Percentiles rank a stretch among this genome's conserved stretches.
Conservation (phyloP, 2,329 filamentous ascomycete species). For the Colletotrichum lindemuthianum region DNA sequence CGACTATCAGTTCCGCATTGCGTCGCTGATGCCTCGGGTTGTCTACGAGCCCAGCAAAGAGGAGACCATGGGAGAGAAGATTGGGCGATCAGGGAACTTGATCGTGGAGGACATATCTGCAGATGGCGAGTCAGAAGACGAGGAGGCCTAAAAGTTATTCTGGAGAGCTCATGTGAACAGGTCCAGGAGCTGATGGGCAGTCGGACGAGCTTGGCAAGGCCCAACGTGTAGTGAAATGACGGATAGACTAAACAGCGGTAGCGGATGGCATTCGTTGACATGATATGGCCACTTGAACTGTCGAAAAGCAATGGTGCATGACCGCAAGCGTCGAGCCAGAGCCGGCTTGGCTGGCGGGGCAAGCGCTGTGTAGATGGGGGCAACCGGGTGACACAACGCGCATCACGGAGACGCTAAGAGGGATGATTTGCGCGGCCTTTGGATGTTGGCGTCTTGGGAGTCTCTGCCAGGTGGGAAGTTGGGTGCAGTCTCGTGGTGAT, state of each 20-base stretch:
- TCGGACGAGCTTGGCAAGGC: background rate
- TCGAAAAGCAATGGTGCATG: background rate
- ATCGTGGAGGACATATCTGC: constrained; percentile 79
- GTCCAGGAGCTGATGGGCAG: too few species aligned
- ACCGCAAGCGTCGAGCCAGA: background rate
- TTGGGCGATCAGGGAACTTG: constrained; percentile 86
- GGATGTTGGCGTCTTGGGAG: constrained; percentile 16
- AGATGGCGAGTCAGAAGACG: constrained; percentile 34
- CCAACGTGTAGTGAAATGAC: background rate
- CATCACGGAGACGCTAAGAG: constrained; percentile 5
- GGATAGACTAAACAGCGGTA: background rate
- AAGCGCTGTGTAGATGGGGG: constrained; percentile 3
- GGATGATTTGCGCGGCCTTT: constrained; percentile 25
- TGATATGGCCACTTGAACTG: too few species aligned
- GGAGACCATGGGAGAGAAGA: constrained; percentile 74
- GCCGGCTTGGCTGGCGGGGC: constrained; percentile 5
- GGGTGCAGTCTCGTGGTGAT: constrained; percentile 15
- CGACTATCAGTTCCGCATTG: constrained; percentile 85
- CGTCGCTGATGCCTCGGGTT: constrained; percentile 84
- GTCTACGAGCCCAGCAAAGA: constrained; percentile 77
- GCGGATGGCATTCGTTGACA: background rate
- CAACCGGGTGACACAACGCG: constrained; percentile 6
- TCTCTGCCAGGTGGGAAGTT: constrained; percentile 2
- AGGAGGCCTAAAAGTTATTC: constrained; percentile 8
- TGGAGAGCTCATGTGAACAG: too few species aligned